Percentiles rank a stretch among this genome's conserved stretches.
phyloP scores from a whole-genome alignment of 495 filamentous ascomycete species.

The Massariosphaeria phaeospora region DNA sequence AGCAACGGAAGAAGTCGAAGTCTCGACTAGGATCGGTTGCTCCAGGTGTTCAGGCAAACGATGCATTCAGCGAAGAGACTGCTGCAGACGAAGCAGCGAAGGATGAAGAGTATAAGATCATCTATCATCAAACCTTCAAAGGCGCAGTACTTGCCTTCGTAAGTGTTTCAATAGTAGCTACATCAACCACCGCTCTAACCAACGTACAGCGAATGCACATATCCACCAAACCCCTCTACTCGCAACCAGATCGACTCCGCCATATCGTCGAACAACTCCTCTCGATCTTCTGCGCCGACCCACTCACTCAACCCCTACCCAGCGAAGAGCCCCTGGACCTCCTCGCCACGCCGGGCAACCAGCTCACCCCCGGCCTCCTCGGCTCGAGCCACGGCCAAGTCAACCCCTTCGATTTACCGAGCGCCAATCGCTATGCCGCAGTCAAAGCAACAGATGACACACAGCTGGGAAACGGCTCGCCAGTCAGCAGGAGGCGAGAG shows the following conservation, averaged over 20 bases:
- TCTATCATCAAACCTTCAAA: slow-evolving; percentile 63
- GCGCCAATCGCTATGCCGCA: neutral
- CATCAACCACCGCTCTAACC: neutral
- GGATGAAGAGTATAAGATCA: slow-evolving; percentile 59
- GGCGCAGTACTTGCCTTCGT: slow-evolving; percentile 54
- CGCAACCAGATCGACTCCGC: slow-evolving; percentile 34
- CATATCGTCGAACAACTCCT: slow-evolving; percentile 45
- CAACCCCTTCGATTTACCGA: slow-evolving; percentile 22
- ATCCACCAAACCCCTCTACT: slow-evolving; percentile 27
- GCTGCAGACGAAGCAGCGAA: slow-evolving; percentile 32
- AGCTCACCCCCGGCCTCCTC: neutral
- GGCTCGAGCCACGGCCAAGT: slow-evolving; percentile 3
- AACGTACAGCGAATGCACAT: slow-evolving; percentile 43
- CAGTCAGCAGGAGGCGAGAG: slow-evolving; percentile 1
- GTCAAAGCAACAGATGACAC: neutral
- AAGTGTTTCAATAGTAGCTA: slow-evolving; percentile 1
- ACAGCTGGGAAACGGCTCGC: slow-evolving; percentile 1
- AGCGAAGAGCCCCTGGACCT: neutral
- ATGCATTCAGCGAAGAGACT: slow-evolving; percentile 10
- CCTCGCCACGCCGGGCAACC: slow-evolving; percentile 15
- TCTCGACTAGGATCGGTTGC: slow-evolving; percentile 14
- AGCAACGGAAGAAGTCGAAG: slow-evolving; percentile 43
- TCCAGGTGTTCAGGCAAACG: slow-evolving; percentile 1
- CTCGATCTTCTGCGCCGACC: slow-evolving; percentile 44
- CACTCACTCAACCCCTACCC: slow-evolving; percentile 20